phyloP scores from a whole-genome alignment of 2,329 filamentous ascomycete genomes.

The Emmonsiellopsis sp. region DNA sequence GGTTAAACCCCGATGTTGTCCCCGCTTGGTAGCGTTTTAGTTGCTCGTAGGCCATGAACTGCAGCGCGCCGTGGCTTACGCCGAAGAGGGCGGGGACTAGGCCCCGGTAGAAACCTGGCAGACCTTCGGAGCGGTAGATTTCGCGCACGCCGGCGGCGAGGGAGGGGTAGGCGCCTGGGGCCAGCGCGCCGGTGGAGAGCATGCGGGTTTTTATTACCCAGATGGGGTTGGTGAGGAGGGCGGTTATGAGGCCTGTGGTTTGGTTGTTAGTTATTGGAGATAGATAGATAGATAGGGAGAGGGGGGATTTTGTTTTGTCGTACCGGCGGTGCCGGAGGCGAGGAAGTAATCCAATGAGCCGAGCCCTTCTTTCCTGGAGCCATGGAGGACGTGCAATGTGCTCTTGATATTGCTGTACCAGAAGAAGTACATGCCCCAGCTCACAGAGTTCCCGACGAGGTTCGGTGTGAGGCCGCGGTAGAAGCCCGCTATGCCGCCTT shows the following conservation, averaged over 20 bases:
- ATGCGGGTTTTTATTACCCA: conserved; percentile 99
- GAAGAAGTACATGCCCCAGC: conserved; percentile 90
- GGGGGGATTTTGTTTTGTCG: conserved; percentile 5
- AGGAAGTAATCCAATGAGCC: conserved; percentile 67
- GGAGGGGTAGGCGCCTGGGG: conserved; percentile 69
- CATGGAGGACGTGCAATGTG: conserved; percentile 36
- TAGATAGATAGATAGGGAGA: not conserved
- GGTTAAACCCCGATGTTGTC: conserved; percentile 15
- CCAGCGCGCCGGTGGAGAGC: conserved; percentile 70
- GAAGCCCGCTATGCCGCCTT: conserved; percentile 56
- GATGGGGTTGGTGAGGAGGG: conserved; percentile 82
- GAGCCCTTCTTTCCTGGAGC: conserved; percentile 15
- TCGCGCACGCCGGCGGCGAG: conserved; percentile 62
- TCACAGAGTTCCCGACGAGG: conserved; percentile 77
- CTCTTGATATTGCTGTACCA: conserved; percentile 56
- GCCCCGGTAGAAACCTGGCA: conserved; percentile 77
- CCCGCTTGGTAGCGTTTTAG: conserved; percentile 53
- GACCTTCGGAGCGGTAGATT: conserved; percentile 63
- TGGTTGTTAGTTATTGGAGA: not conserved
- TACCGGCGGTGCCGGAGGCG: conserved; percentile 57
- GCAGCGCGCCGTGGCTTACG: conserved; percentile 84
- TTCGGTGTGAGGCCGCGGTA: conserved; percentile 90
- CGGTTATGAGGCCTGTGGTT: conserved; percentile 59
- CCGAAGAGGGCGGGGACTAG: conserved; percentile 74
- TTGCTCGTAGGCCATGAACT: conserved; percentile 90